Evolutionary conservation across 2,329 filamentous ascomycete genomes (phyloP), one percentile per base, ranked within the genome.

Genomic region (Sclerotinia sclerotiorum): DNA sequence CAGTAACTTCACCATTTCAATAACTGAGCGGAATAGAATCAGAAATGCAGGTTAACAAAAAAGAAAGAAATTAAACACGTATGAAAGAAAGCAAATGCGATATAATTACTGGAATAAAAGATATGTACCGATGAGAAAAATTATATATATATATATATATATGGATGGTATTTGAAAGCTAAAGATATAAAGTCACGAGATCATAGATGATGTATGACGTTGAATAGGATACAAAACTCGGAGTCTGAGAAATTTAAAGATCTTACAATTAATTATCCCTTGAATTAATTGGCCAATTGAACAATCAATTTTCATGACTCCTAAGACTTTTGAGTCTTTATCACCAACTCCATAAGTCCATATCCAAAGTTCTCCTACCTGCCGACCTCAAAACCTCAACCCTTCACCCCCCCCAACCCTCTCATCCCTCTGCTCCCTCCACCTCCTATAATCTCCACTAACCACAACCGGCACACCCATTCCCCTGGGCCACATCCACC

Each of bases 361-460:
- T 17, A 17, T 3, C 39, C 1, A 42, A 42, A 42, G 17, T 5
- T 5, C 39, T 42, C 39, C 0, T 42, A 42, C 13, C 11, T 39
- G 0, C 21, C 2, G 1, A 15, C 32, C 10, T 27, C 4, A 5
- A 0, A 0, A n/a, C 2, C 1, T 29, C 39, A 44, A 15, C 6
- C 29, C 29, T 27, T 55, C n/a, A 55, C 29, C 0, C 64, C 64
- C 54, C 15, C 54, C 64, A 49, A 51, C 2, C 7, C 27, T 65
- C n/a, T 21, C 21, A 54, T 55, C 62, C 19, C 54, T 48, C 54
- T 66, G 54, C n/a, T 48, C 44, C 42, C 64, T 58, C 64, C 64
- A 66, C 29, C 19, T 60, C 15, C n/a, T 13, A 42, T 66, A 66
- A 60, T 66, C 44, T 7, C 42, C 64, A 39, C 54, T 60, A 27